Evolutionary conservation across 768 basidiomycete genomes (phyloP).

Genomic region (Boletus insuetus): DNA sequence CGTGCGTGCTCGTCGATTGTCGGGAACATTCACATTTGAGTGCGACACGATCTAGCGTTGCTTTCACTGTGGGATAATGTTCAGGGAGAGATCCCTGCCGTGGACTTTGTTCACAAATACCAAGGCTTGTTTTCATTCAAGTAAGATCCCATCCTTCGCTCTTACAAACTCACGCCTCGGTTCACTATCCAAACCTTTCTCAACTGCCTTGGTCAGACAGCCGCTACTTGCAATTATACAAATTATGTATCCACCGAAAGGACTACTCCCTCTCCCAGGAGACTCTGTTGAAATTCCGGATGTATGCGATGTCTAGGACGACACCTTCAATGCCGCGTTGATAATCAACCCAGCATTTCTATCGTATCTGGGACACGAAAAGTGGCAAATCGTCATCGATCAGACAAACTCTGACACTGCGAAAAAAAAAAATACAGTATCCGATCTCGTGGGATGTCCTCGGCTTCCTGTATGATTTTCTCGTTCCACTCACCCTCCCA

Average conservation of each 20-base stretch:
- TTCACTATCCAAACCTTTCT: slow-evolving; percentile 58
- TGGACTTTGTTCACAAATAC: slow-evolving; percentile 73
- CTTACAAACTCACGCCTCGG: background rate
- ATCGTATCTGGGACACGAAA: slow-evolving; percentile 71
- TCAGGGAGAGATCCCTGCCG: slow-evolving; percentile 68
- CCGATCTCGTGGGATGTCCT: slow-evolving; percentile 78
- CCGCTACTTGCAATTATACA: slow-evolving; percentile 58
- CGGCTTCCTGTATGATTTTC: slow-evolving; percentile 63
- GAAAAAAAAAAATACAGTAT: slow-evolving; percentile 29
- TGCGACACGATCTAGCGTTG: slow-evolving; percentile 37
- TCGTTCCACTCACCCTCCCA: background rate
- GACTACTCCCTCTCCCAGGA: slow-evolving; percentile 64
- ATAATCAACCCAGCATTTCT: slow-evolving; percentile 74
- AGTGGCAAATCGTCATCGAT: slow-evolving; percentile 6
- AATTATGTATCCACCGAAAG: slow-evolving; percentile 60
- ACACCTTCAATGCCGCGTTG: slow-evolving; percentile 60
- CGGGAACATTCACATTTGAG: background rate
- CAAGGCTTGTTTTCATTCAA: slow-evolving; percentile 69
- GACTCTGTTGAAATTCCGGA: slow-evolving; percentile 42
- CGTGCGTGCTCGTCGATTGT: slow-evolving; percentile 42
- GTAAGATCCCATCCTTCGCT: slow-evolving; percentile 37
- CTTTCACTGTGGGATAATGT: slow-evolving; percentile 64
- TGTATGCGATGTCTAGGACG: slow-evolving; percentile 68
- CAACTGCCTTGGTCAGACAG: slow-evolving; percentile 50
- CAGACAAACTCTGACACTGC: background rate